Evolutionary conservation across 2,329 filamentous ascomycete genomes (phyloP), one percentile per base, ranked within the genome.

Genomic region (Neofusicoccum umdonicola): DNA sequence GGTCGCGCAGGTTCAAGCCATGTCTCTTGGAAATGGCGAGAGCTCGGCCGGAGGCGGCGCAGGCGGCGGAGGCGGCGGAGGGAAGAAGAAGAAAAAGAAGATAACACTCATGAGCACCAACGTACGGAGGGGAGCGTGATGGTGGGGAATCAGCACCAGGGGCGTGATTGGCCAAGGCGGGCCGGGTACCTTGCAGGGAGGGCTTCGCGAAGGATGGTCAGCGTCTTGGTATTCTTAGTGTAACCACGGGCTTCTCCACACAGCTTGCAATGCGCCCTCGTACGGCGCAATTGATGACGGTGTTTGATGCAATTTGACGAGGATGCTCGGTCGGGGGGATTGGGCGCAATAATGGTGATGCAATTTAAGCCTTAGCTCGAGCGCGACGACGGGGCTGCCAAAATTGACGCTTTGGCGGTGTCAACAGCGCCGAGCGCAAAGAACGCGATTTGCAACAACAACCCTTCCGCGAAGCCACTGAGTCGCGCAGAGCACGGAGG

Each of bases 71-170:
- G 66, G 61, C 17, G 69, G 63, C 47, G 63, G 64, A 39, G 76
- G 73, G 67, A 86, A 85, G 75, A 88, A 88, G 79, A 89, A 88
- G 75, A 83, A 82, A 48, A 88, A 87, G 78, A 89, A 89, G 78
- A 89, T 89, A 64, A 89, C 87, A 9, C 73, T 89, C 66, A 89
- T 89, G 87, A 88, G 86, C 66, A 89, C 87, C 34, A 87, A 85
- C 70, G 85, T 82, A 48, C 79, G 85, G 68, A 78, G 85, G 71
- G 85, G 84, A 34, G 85, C 85, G 64, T 85, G 73, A 78, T 35
- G 15, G n/a, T 11, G 39, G 41, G 22, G 31, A 31, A 60, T 22
- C 34, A 44, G 31, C 19, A 35, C 27, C 19, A 37, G 47, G 47
- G n/a, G 17, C 5, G 48, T 63, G 61, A 63, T 63, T 63, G 61